Evolutionary conservation across 257 asterid genomes (phyloP).

Genomic region (Penstemon barbatus): DNA sequence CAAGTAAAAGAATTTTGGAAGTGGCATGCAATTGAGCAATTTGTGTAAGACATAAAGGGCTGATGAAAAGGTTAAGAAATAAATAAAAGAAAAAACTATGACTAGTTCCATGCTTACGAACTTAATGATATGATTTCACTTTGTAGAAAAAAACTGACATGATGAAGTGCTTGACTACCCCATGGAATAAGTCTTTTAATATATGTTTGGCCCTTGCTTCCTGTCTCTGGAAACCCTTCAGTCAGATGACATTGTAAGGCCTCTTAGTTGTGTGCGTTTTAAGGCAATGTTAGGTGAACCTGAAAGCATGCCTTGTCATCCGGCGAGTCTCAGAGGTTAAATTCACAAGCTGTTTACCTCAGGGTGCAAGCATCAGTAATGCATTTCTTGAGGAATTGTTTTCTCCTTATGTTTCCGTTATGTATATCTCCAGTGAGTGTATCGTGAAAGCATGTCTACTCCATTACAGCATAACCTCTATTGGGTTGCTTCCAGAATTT

Average conservation of each 20-base stretch:
- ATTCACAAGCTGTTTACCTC: constrained; percentile 20
- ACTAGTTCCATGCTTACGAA: no score
- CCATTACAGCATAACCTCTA: no score
- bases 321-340: constrained; percentile 14
- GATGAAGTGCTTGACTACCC: no score
- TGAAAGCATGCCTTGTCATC: constrained; percentile 16
- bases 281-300: constrained; percentile 3
- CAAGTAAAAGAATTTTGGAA: no score
- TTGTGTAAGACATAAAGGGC: no score
- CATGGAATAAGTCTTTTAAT: neutral
- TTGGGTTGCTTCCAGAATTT: no score
- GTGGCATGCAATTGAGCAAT: no score
- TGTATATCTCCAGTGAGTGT: constrained; percentile 10
- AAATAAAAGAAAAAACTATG: no score
- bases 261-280: neutral
- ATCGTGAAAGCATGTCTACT: neutral
- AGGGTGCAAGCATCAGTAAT: neutral
- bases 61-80: no score
- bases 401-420: constrained; percentile 8
- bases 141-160: no score
- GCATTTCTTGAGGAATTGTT: constrained; percentile 15
- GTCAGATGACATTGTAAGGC: neutral
- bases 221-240: neutral
- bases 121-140: no score
- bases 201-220: neutral